Percentiles rank a stretch among this genome's conserved stretches.
Conservation (phyloP, 164 flowering plant genomes). For the Taxillus chinensis region DNA sequence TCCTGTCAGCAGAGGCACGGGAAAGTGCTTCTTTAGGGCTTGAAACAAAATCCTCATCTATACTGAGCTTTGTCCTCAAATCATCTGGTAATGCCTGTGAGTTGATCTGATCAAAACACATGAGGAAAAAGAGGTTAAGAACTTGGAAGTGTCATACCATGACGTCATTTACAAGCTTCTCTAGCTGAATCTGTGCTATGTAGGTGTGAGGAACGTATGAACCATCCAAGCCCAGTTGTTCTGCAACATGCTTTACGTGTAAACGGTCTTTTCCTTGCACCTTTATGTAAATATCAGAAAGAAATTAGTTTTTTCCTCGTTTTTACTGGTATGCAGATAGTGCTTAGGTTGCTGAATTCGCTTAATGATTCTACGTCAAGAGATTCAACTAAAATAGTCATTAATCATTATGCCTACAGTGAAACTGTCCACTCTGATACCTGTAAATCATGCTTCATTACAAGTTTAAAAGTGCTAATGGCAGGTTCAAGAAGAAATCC, state of each 20-base stretch:
- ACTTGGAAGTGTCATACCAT: neutral
- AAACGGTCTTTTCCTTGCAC: slow-evolving; percentile 6
- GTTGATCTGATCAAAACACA: neutral
- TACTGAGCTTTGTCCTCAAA: slow-evolving; percentile 7
- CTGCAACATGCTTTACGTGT: neutral
- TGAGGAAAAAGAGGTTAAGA: no score
- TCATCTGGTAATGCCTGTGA: slow-evolving; percentile 7
- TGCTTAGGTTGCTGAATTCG: neutral
- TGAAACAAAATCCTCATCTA: slow-evolving; percentile 5
- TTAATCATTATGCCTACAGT: no score
- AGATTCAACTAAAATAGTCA: neutral
- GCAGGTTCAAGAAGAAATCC: no score
- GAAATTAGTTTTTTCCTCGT: neutral
- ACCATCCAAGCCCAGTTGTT: slow-evolving; percentile 5
- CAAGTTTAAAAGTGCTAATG: no score
- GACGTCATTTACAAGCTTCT: slow-evolving; percentile 7
- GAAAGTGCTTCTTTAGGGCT: slow-evolving; percentile 6
- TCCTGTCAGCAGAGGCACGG: slow-evolving; percentile 1
- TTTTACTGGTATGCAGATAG: neutral
- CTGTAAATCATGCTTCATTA: no score
- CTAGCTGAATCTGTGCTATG: slow-evolving; percentile 7
- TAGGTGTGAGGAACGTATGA: slow-evolving; percentile 5
- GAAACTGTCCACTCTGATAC: no score
- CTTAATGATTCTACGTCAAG: neutral
- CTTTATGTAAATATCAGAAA: neutral